Percentiles rank a stretch among this genome's conserved stretches.
Evolutionary conservation across 768 basidiomycete species (phyloP).

Genomic region (Rhodosporidiobolus sp.): DNA sequence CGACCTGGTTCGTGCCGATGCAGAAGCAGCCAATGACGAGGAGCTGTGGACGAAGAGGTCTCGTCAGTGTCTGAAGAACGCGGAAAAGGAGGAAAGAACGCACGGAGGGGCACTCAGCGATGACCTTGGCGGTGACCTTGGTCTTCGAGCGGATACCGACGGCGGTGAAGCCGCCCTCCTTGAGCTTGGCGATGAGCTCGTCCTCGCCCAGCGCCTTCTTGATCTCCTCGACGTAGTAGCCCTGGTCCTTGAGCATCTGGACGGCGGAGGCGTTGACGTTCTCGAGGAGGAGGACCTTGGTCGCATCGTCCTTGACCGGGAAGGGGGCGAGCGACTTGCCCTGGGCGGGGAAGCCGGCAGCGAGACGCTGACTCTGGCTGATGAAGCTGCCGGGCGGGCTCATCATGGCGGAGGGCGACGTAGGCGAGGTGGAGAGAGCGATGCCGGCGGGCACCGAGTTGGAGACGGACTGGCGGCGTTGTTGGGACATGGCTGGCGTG

Average conservation of each 20-base stretch:
- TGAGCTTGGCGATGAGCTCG: slow-evolving; percentile 70
- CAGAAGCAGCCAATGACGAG: slow-evolving; percentile 98
- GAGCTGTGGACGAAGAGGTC: slow-evolving; percentile 57
- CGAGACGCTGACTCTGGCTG: slow-evolving; percentile 13
- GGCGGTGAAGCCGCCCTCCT: slow-evolving; percentile 80
- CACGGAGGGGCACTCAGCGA: slow-evolving; percentile 82
- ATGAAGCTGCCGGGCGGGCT: not conserved
- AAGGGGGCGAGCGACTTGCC: slow-evolving; percentile 36
- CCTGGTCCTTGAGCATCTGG: slow-evolving; percentile 68
- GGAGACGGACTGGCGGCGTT: slow-evolving; percentile 6
- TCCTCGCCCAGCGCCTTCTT: slow-evolving; percentile 84
- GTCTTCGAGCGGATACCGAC: slow-evolving; percentile 98
- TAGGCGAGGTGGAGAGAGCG: not conserved
- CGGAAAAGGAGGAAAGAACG: slow-evolving; percentile 37
- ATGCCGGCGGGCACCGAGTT: not conserved
- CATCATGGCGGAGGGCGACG: not conserved
- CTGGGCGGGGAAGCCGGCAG: slow-evolving; percentile 21
- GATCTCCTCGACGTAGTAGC: slow-evolving; percentile 87
- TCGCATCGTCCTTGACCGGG: slow-evolving; percentile 46
- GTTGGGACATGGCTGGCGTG: not conserved
- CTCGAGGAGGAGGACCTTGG: slow-evolving; percentile 81
- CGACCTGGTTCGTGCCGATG: slow-evolving; percentile 98
- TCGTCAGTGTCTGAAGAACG: not conserved
- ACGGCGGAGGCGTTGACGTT: slow-evolving; percentile 69
- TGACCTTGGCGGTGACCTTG: slow-evolving; percentile 83